phyloP scores from a whole-genome alignment of 768 basidiomycete genomes.

The Rhodotorula kratochvilovae region DNA sequence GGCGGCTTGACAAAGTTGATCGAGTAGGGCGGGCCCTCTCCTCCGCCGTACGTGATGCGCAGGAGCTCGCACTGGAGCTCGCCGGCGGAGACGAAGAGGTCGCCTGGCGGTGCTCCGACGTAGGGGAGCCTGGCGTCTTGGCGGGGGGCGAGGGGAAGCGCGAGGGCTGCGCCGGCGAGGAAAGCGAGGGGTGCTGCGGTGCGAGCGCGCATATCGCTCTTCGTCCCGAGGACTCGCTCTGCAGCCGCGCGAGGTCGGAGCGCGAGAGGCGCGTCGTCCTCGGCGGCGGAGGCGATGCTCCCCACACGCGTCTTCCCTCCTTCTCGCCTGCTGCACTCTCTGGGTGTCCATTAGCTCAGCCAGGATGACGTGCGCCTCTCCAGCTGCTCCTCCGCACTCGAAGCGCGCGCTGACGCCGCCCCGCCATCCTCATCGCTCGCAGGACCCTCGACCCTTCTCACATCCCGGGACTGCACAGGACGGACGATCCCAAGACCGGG shows the following conservation, averaged over 20 bases:
- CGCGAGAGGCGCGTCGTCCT: background rate
- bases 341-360: fast-evolving
- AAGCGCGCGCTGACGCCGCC: background rate
- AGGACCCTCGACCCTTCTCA: slow-evolving; percentile 24
- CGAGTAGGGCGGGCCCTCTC: slow-evolving; percentile 9
- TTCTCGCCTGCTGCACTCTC: background rate
- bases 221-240: background rate
- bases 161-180: background rate
- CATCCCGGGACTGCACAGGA: slow-evolving; percentile 17
- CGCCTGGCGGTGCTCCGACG: slow-evolving; percentile 20
- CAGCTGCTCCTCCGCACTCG: background rate
- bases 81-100: slow-evolving; percentile 1
- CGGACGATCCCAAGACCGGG: slow-evolving; percentile 3
- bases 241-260: background rate
- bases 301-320: too few species aligned
- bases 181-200: background rate
- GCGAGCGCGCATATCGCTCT: background rate
- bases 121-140: background rate
- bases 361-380: background rate
- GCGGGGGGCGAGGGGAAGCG: background rate
- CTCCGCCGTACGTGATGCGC: slow-evolving; percentile 22
- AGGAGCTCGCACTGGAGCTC: slow-evolving; percentile 15
- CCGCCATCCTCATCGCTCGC: background rate
- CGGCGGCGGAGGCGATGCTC: too few species aligned
- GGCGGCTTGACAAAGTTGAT: slow-evolving; percentile 18